Percentiles rank a stretch among this genome's conserved stretches.
Conservation (phyloP, 2,329 filamentous ascomycete genomes). For the Phialophora tarda region DNA sequence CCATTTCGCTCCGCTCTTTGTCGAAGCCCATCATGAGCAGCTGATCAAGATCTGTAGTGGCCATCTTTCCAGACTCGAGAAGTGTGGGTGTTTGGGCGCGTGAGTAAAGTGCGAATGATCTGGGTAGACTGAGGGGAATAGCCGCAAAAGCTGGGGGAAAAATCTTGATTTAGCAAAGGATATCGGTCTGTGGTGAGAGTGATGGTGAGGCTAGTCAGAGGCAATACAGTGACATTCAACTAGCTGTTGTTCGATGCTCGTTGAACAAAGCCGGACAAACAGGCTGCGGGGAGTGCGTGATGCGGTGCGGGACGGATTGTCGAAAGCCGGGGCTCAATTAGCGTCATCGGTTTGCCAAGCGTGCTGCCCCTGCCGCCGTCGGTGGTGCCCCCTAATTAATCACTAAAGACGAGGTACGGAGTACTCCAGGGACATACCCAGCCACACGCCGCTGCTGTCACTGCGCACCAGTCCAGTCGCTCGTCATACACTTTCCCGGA, state of each 20-base stretch:
- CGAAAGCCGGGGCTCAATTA: not conserved
- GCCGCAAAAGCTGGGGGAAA: not conserved
- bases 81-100: not conserved
- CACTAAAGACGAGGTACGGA: not conserved
- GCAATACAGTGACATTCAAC: not conserved
- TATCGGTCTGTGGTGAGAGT: not conserved
- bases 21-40: conserved; percentile 79
- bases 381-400: not conserved
- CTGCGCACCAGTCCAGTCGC: conserved; percentile 6
- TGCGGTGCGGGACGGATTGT: not conserved
- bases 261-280: conserved; percentile 1
- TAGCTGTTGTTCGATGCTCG: not conserved
- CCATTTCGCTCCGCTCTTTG: conserved; percentile 77
- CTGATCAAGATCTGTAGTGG: conserved; percentile 62
- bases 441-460: conserved; percentile 4
- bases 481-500: conserved; percentile 19
- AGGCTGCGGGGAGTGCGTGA: conserved; percentile 16
- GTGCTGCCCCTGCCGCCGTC: not conserved
- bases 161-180: not conserved
- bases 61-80: conserved; percentile 23
- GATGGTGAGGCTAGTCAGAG: not conserved
- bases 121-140: not conserved
- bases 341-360: not conserved
- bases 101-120: not conserved
- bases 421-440: not conserved